Percentiles rank a stretch among this genome's conserved stretches.
These are phyloP conservation scores for Zoysia matrella DNA, from an alignment of 202 grass and related monocot genomes.

Conservation along the genomic window DNA sequence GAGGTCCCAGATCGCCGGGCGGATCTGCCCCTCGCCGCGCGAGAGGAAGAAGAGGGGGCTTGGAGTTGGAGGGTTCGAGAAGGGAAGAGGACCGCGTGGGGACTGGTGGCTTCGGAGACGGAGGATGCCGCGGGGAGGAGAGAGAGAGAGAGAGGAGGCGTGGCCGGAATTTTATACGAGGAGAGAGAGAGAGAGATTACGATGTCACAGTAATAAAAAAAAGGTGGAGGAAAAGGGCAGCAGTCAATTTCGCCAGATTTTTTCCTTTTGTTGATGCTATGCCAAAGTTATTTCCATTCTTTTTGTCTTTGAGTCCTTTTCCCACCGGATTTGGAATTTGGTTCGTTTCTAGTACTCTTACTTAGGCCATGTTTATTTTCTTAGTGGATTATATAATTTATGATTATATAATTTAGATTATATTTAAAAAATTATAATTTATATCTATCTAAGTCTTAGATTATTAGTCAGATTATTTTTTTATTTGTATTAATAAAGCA, in stretches of 20 bases:
- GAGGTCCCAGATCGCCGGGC: conserved; percentile 35
- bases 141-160: neutral
- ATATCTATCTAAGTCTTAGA: too few relatives aligned
- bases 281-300: too few relatives aligned
- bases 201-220: neutral
- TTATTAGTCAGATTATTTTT: too few relatives aligned
- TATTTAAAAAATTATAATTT: too few relatives aligned
- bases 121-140: neutral
- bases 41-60: too few relatives aligned
- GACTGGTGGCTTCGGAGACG: neutral
- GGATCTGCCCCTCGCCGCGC: conserved; percentile 9
- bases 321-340: neutral
- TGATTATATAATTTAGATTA: too few relatives aligned
- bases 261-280: neutral
- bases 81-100: neutral
- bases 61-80: too few relatives aligned
- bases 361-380: too few relatives aligned
- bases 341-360: neutral
- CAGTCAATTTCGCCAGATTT: conserved; percentile 14
- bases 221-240: neutral
- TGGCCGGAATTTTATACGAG: conserved; percentile 3
- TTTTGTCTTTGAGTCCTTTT: neutral
- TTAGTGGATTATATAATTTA: too few relatives aligned
- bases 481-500: too few relatives aligned
- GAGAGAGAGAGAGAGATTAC: neutral